A percentile compares a stretch with the other conserved stretches of the same genome.
phyloP scores from a whole-genome alignment of 305 asterid genomes.

The Solanum hybrid region DNA sequence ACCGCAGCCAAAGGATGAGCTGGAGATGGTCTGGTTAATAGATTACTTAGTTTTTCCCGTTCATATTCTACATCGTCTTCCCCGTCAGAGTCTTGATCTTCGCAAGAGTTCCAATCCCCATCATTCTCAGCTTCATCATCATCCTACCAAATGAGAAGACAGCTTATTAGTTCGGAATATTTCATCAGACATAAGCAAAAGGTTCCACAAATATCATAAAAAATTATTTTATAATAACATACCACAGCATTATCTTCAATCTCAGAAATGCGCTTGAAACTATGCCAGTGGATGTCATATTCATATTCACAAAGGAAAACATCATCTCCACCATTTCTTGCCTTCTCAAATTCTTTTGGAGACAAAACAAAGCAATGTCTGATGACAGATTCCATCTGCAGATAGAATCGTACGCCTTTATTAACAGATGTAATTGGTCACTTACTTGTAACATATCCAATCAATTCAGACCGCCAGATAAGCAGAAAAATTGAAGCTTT shows the following conservation, averaged over 20 bases:
- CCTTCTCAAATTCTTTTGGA: conserved; percentile 63
- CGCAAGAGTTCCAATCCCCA: conserved; percentile 55
- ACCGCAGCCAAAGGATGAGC: conserved; percentile 77
- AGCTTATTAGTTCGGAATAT: background rate
- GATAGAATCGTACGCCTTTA: conserved; percentile 4
- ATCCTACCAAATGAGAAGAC: conserved; percentile 34
- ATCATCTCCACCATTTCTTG: conserved; percentile 80
- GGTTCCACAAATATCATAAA: background rate
- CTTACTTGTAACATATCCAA: background rate
- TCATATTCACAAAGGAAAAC: conserved; percentile 91
- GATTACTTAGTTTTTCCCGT: conserved; percentile 29
- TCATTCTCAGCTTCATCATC: conserved; percentile 43
- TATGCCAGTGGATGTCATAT: conserved; percentile 73
- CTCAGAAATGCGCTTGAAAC: conserved; percentile 85
- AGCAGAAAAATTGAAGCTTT: background rate
- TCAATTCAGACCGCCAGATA: background rate
- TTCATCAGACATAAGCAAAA: background rate
- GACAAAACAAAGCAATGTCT: conserved; percentile 76
- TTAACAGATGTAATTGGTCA: background rate
- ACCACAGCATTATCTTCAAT: conserved; percentile 48
- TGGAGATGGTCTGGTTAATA: conserved; percentile 25
- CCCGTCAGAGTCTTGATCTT: conserved; percentile 38
- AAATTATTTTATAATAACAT: conserved; percentile 6
- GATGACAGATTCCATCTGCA: conserved; percentile 77
- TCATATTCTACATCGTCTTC: conserved; percentile 46